Percentiles rank a stretch among this genome's conserved stretches.
phyloP scores from a whole-genome alignment of 2,329 filamentous ascomycete genomes.

The Colletotrichum noveboracense region DNA sequence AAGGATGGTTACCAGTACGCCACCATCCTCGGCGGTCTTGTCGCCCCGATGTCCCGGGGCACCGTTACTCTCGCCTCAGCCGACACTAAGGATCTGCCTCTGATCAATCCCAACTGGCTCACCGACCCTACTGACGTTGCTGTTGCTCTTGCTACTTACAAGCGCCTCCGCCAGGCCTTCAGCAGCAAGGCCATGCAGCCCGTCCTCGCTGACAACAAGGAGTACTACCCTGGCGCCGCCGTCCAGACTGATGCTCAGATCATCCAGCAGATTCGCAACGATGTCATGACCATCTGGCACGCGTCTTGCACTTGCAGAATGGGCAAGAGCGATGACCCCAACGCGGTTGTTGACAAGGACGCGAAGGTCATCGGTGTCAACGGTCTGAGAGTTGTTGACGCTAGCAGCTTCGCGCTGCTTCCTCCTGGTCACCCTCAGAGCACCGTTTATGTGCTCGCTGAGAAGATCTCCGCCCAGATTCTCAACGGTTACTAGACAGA shows the following conservation, averaged over 20 bases:
- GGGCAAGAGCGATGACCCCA: conserved; percentile 40
- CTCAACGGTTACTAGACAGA: conserved; percentile 23
- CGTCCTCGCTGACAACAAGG: conserved; percentile 34
- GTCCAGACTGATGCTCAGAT: conserved; percentile 48
- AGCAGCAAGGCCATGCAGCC: conserved; percentile 29
- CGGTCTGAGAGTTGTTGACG: conserved; percentile 35
- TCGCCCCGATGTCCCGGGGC: conserved; percentile 47
- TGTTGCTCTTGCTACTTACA: conserved; percentile 46
- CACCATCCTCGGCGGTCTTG: conserved; percentile 30
- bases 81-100: conserved; percentile 39
- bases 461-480: conserved; percentile 37
- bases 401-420: conserved; percentile 30
- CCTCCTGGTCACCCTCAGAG: conserved; percentile 29
- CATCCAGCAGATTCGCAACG: conserved; percentile 32
- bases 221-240: conserved; percentile 41
- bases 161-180: conserved; percentile 44
- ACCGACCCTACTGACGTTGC: conserved; percentile 45
- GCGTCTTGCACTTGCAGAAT: conserved; percentile 60
- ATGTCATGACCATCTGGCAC: conserved; percentile 56
- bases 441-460: conserved; percentile 27
- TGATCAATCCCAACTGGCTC: conserved; percentile 53
- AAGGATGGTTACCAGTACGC: conserved; percentile 25
- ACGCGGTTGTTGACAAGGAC: conserved; percentile 34
- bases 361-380: conserved; percentile 34
- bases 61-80: conserved; percentile 43